Conservation (phyloP, 352 stramenopile genomes). For the Phytophthora chlamydospora region DNA sequence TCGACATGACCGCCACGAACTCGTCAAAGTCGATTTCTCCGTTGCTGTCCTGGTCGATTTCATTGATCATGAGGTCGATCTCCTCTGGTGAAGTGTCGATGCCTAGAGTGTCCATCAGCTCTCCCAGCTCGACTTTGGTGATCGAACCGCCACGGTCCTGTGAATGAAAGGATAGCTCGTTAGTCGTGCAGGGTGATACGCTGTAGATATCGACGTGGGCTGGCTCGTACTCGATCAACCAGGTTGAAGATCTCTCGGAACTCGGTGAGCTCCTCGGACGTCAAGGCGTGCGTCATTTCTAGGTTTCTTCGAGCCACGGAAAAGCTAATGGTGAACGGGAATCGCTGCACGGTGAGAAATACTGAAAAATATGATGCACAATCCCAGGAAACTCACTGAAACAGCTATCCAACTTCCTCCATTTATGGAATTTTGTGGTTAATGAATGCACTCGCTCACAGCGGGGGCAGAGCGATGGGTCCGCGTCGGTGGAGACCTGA, state of each 20-base stretch:
- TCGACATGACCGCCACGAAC: constrained; percentile 95
- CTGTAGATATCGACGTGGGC: background rate
- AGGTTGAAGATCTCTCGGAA: constrained; percentile 96
- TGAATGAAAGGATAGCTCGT: background rate
- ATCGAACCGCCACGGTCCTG: constrained; percentile 93
- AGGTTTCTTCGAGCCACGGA: background rate
- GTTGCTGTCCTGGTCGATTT: constrained; percentile 96
- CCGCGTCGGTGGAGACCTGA: constrained; percentile 10
- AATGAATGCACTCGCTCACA: background rate
- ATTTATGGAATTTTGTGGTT: constrained; percentile 14
- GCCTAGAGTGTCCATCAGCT: constrained; percentile 94
- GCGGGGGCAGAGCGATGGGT: constrained; percentile 9
- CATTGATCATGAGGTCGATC: constrained; percentile 95
- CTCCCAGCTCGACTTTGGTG: constrained; percentile 93
- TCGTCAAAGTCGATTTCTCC: constrained; percentile 96
- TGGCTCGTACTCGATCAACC: constrained; percentile 77
- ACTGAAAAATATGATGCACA: constrained; percentile 1
- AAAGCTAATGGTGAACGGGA: constrained; percentile 1
- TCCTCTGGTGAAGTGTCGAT: constrained; percentile 94
- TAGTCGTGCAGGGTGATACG: background rate
- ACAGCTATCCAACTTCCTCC: constrained; percentile 12
- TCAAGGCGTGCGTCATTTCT: constrained; percentile 70
- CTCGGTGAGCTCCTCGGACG: constrained; percentile 86
- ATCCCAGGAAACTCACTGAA: constrained; percentile 21
- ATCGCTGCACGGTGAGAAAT: background rate